Evolutionary conservation across 2,329 filamentous ascomycete species (phyloP).

Genomic region (Aspergillus pseudonomiae): DNA sequence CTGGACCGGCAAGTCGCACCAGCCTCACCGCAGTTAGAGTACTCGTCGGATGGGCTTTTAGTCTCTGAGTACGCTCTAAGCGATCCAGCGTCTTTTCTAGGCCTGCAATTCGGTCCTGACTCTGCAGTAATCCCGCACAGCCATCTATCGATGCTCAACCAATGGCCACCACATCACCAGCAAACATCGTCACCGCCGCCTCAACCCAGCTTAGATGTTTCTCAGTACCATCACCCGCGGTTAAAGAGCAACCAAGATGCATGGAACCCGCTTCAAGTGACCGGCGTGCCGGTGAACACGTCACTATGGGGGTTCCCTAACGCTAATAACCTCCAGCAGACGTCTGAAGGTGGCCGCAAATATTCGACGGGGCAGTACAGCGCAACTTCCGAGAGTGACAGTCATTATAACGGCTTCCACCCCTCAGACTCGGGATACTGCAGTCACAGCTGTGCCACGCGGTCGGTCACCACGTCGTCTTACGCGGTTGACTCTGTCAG

Average conservation of each 20-base stretch:
- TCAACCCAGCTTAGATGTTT: slow-evolving; percentile 23
- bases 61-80: slow-evolving; percentile 22
- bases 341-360: slow-evolving; percentile 25
- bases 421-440: slow-evolving; percentile 42
- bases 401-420: slow-evolving; percentile 33
- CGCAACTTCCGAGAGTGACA: slow-evolving; percentile 35
- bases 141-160: slow-evolving; percentile 24
- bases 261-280: slow-evolving; percentile 38
- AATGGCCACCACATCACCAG: slow-evolving; percentile 21
- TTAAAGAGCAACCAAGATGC: slow-evolving; percentile 30
- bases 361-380: slow-evolving; percentile 31
- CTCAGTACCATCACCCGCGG: slow-evolving; percentile 25
- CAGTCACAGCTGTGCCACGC: slow-evolving; percentile 32
- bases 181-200: slow-evolving; percentile 22
- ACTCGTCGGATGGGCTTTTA: slow-evolving; percentile 16
- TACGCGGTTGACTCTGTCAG: slow-evolving; percentile 32
- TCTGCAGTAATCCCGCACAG: slow-evolving; percentile 23
- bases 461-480: slow-evolving; percentile 32
- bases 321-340: slow-evolving; percentile 23
- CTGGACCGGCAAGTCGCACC: slow-evolving; percentile 23
- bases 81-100: slow-evolving; percentile 29
- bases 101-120: slow-evolving; percentile 30
- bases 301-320: slow-evolving; percentile 17
- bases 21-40: slow-evolving; percentile 16
- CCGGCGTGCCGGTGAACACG: slow-evolving; percentile 26